Conservation (phyloP, 495 filamentous ascomycete species). For the Friedmanniomyces endolithicus region DNA sequence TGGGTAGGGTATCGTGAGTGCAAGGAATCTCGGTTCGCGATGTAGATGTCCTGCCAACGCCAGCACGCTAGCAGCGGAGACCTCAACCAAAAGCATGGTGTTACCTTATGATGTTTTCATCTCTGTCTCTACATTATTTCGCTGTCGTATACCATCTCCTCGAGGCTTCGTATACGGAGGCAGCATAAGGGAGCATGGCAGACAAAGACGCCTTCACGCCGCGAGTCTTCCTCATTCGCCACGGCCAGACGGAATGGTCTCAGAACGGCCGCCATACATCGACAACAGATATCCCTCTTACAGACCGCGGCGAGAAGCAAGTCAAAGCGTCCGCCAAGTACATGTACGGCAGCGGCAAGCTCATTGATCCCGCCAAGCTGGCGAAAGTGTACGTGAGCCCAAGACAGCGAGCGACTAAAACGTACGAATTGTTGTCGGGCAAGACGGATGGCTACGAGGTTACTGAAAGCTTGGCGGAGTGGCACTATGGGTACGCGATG, state of each 20-base stretch:
- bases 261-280: slow-evolving; percentile 26
- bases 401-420: slow-evolving; percentile 20
- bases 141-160: not conserved
- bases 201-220: slow-evolving; percentile 27
- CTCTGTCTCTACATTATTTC: not conserved
- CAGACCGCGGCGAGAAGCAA: slow-evolving; percentile 19
- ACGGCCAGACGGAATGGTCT: slow-evolving; percentile 29
- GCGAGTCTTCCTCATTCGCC: slow-evolving; percentile 28
- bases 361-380: slow-evolving; percentile 24
- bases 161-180: not conserved
- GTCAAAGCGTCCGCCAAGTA: slow-evolving; percentile 18
- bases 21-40: not conserved
- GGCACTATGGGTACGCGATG: slow-evolving; percentile 28
- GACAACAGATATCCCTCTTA: slow-evolving; percentile 25
- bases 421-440: slow-evolving; percentile 21
- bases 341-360: slow-evolving; percentile 21
- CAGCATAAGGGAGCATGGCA: slow-evolving; percentile 18
- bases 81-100: not conserved
- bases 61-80: not conserved
- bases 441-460: slow-evolving; percentile 5
- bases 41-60: not conserved
- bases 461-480: slow-evolving; percentile 25
- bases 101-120: not conserved
- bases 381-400: slow-evolving; percentile 22
- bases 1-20: not conserved